Percentiles rank a stretch among this genome's conserved stretches.
Conservation (phyloP, 164 flowering plant genomes). For the Santalum album region DNA sequence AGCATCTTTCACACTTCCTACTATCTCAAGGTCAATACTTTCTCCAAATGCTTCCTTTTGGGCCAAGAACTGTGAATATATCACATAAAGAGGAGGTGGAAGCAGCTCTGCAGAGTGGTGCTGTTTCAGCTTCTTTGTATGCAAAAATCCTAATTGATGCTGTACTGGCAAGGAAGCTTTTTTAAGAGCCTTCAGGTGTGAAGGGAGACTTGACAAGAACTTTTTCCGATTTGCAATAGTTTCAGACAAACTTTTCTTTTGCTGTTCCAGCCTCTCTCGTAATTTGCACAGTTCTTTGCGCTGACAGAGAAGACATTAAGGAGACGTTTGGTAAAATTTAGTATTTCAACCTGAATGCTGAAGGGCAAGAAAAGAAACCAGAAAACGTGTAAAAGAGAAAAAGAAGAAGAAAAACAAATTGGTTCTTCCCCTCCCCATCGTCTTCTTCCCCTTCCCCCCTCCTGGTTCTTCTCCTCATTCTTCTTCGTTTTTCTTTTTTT, state of each 20-base stretch:
- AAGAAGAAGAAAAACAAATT: too few relatives aligned
- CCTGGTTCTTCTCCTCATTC: too few relatives aligned
- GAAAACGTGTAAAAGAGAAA: too few relatives aligned
- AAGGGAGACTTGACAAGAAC: constrained; percentile 91
- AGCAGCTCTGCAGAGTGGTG: constrained; percentile 79
- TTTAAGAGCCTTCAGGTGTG: constrained; percentile 88
- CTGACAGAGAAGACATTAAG: constrained; percentile 37
- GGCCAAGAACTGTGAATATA: constrained; percentile 82
- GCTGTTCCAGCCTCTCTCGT: constrained; percentile 60
- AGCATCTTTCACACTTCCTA: constrained; percentile 90
- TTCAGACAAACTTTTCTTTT: constrained; percentile 62
- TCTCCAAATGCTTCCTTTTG: constrained; percentile 98
- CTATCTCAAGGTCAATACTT: constrained; percentile 70
- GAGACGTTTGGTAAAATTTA: too few relatives aligned
- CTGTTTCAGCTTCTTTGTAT: constrained; percentile 84
- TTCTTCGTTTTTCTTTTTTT: too few relatives aligned
- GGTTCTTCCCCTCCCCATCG: too few relatives aligned
- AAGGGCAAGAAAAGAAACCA: too few relatives aligned
- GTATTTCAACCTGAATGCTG: too few relatives aligned
- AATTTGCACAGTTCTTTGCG: constrained; percentile 85
- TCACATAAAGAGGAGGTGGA: constrained; percentile 87
- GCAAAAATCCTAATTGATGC: constrained; percentile 73
- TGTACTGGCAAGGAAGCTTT: constrained; percentile 97
- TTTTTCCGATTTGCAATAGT: constrained; percentile 76
- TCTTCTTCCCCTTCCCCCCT: too few relatives aligned